Base-by-base conservation (phyloP, 345 rosid genomes). In the Reutealis trisperma region DNA sequence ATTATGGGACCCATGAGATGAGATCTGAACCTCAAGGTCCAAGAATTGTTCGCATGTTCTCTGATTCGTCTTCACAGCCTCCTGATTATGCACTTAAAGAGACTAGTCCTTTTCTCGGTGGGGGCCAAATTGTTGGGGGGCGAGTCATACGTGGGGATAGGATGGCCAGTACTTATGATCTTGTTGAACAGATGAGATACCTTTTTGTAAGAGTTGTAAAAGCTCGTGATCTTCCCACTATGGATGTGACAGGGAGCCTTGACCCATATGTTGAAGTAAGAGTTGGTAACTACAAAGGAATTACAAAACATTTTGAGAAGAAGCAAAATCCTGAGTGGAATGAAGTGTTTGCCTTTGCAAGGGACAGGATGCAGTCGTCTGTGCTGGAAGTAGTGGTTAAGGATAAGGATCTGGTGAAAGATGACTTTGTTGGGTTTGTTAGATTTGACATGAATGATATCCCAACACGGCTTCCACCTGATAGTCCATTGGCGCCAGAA, bases 101-200 rank as follows among this genome's bases (percentile, higher is more conserved):
- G 63, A 80, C 83, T 15, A 80, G 73, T 24, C 83, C 83, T 57
- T 76, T 71, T 69, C 83, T 80, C 47, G 83, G 83, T 60, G 83
- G 80, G 25, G 83, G 83, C 21, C 83, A 76, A 71, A 30, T 87
- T 70, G 89, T 87, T 62, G 96, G 97, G 73, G 98, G 98, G 68
- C 83, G 94, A 85, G 90, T 93, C 30, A 85, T 80, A 57, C 80
- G 58, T 59, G 77, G 77, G 62, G 80, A 76, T 30, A 76, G 83
- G 60, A 63, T 71, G 24, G 16, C 79, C 30, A 60, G 83, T 54
- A 80, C 74, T 72, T 80, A 80, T 59, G 80, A 80, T 76, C 83
- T 80, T 58, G 83, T 80, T 76, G 83, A 80, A 72, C 76, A 80
- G 70, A 80, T 80, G 83, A 76, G 18, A 54, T 80, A 76, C 70